Conservation (phyloP, 257 asterid genomes). For the Solanum chiquidenum region DNA sequence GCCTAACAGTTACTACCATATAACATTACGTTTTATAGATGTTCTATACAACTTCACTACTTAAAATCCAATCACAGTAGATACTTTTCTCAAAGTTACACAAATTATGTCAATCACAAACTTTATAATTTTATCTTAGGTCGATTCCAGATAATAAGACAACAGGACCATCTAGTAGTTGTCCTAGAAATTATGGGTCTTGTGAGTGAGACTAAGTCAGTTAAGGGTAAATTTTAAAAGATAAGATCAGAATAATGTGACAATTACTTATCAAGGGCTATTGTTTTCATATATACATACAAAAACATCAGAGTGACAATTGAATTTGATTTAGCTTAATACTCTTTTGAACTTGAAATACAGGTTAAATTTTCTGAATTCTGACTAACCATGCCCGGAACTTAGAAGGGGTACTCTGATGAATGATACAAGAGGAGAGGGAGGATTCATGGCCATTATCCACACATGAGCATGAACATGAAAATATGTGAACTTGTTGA, state of each 20-base stretch:
- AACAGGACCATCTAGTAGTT: background rate
- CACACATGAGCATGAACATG: background rate
- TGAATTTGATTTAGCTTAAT: background rate
- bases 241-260: background rate
- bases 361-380: background rate
- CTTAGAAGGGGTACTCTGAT: background rate
- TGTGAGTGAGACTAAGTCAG: background rate
- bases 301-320: background rate
- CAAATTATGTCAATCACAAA: background rate
- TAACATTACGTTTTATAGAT: background rate
- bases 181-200: background rate
- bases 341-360: background rate
- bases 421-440: background rate
- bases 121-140: background rate
- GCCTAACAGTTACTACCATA: background rate
- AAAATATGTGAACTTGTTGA: background rate
- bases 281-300: background rate
- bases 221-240: background rate
- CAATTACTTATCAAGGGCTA: background rate
- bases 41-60: background rate
- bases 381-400: background rate
- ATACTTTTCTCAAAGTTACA: background rate
- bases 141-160: background rate
- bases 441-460: background rate
- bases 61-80: background rate